Evolutionary conservation across 73 alveolate genomes (phyloP).

Genomic region (Paramecium tetraurelia): DNA sequence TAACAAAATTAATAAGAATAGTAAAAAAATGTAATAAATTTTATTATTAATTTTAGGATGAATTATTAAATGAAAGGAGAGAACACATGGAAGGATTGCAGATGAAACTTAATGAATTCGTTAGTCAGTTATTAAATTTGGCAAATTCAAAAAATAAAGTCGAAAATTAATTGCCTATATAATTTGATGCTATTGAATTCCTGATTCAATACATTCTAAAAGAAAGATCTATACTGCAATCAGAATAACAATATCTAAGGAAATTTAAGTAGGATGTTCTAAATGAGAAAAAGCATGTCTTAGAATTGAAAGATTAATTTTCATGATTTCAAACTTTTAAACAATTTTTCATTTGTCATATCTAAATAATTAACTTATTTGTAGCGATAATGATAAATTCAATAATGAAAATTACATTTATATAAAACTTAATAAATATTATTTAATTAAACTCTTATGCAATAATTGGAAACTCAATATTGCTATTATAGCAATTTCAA

Average conservation of each 20-base stretch:
- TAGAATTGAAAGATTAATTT: background rate
- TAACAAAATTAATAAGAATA: background rate
- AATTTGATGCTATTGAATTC: background rate
- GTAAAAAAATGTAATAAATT: background rate
- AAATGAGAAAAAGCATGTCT: background rate
- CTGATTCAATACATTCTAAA: background rate
- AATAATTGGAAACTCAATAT: background rate
- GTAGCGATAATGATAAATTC: no score
- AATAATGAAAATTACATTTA: background rate
- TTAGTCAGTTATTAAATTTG: background rate
- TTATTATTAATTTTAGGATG: background rate
- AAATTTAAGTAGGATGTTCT: background rate
- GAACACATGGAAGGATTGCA: background rate
- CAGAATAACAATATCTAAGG: background rate
- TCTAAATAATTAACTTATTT: no score
- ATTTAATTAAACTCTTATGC: background rate
- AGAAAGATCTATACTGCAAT: background rate
- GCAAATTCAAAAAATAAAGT: background rate
- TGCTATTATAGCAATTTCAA: slow-evolving; percentile 32
- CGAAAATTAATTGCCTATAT: background rate
- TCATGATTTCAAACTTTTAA: background rate
- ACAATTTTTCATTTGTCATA: no score
- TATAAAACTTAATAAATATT: background rate
- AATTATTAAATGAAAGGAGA: background rate
- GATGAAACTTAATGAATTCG: background rate